A percentile compares a stretch with the other conserved stretches of the same genome.
phyloP scores from a whole-genome alignment of 2,329 filamentous ascomycete species.

The Aspergillus fumigatiaffinis region DNA sequence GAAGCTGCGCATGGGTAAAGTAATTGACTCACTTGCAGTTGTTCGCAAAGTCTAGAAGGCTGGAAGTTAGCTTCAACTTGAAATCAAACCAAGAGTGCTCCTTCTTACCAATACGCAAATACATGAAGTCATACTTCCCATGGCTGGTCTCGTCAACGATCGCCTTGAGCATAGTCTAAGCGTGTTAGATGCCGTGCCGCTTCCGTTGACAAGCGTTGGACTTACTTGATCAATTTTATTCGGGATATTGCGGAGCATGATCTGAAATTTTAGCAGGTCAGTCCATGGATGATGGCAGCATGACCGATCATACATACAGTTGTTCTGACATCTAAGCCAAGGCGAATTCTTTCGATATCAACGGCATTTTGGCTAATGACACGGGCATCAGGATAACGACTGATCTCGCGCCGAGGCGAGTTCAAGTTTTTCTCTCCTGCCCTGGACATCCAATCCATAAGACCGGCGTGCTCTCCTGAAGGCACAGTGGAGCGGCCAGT shows the following conservation, averaged over 20 bases:
- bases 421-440: conserved; percentile 26
- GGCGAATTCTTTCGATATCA: conserved; percentile 41
- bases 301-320: conserved; percentile 53
- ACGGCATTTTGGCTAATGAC: conserved; percentile 42
- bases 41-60: conserved; percentile 64
- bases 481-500: conserved; percentile 40
- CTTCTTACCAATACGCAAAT: conserved; percentile 69
- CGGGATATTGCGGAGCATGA: conserved; percentile 94
- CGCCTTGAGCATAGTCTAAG: conserved; percentile 65
- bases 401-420: conserved; percentile 25
- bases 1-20: background rate
- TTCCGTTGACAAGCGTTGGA: background rate
- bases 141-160: conserved; percentile 74
- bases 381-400: conserved; percentile 26
- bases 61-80: background rate
- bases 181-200: conserved; percentile 11
- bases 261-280: conserved; percentile 44
- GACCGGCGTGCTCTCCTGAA: conserved; percentile 28
- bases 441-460: conserved; percentile 30
- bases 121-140: conserved; percentile 91
- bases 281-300: background rate
- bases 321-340: conserved; percentile 69
- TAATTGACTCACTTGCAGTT: conserved; percentile 67
- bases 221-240: conserved; percentile 71
- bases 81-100: background rate